Evolutionary conservation across 495 filamentous ascomycete species (phyloP), one percentile per base, ranked within the genome.

Genomic region (Neurospora sp.): DNA sequence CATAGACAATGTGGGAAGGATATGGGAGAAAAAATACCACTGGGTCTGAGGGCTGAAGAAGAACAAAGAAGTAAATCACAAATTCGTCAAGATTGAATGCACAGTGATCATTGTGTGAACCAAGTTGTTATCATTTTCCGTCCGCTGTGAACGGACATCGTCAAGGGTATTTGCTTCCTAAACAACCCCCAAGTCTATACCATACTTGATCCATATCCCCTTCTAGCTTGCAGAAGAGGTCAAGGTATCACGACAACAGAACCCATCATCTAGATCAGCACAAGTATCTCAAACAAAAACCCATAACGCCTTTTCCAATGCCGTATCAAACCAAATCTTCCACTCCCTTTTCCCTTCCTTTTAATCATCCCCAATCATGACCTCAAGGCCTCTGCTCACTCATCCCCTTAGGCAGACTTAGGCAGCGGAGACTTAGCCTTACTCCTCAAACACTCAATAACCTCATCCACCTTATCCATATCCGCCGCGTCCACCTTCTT

Each of bases 401-500:
- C 18, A n/a, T n/a, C n/a, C n/a, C n/a, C n/a, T n/a, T n/a, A n/a
- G n/a, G n/a, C n/a, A n/a, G n/a, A n/a, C n/a, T n/a, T 59, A 31
- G 0, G 12, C 20, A 31, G 73, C 69, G n/a, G n/a, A n/a, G n/a
- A n/a, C 23, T 73, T 70, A 5, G 81, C 84, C 71, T 87, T 85
- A 69, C 89, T 85, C 77, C 88, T 89, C 79, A 96, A 78, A 75
- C 85, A 88, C 69, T 88, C 84, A 75, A 96, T 93, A 48, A 97
- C 79, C 35, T 78, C 81, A 84, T 97, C 92, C 42, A 97, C 86
- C 23, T 88, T 88, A 72, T 94, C 92, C 95, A 97, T 97, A 79
- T 98, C 90, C 23, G 80, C 83, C 4, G 93, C 91, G 81, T 96
- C 92, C 16, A 92, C 82, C 69, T 84, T 83, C 7, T 11, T 78